A percentile compares a stretch with the other conserved stretches of the same genome.
Evolutionary conservation across 2,329 filamentous ascomycete genomes (phyloP).

Genomic region (Ilyonectria robusta): DNA sequence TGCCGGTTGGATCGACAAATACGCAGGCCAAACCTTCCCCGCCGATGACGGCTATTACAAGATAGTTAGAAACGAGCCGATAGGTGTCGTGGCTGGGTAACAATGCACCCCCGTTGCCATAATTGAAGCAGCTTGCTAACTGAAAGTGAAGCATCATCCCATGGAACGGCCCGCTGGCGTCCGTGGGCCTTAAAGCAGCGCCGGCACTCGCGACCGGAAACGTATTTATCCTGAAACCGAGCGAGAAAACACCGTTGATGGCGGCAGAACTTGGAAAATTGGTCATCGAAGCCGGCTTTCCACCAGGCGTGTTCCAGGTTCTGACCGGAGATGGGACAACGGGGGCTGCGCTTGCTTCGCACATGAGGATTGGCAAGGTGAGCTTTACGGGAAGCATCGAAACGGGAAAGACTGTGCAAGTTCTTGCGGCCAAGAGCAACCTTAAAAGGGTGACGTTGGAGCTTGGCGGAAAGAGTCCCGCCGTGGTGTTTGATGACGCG

Average conservation of each 20-base stretch:
- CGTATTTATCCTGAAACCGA: conserved; percentile 65
- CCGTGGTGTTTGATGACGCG: conserved; percentile 75
- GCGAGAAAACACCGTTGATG: conserved; percentile 66
- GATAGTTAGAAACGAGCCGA: conserved; percentile 54
- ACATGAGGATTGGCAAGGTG: conserved; percentile 79
- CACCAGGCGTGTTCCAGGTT: conserved; percentile 80
- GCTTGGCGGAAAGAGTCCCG: conserved; percentile 75
- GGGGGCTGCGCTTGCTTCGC: conserved; percentile 75
- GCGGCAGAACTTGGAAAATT: conserved; percentile 65
- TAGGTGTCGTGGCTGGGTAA: conserved; percentile 46
- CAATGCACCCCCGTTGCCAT: neutral
- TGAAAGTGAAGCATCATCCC: conserved; percentile 59
- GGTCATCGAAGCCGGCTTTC: conserved; percentile 80
- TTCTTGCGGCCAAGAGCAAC: conserved; percentile 73
- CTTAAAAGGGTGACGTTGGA: conserved; percentile 76
- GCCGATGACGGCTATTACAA: conserved; percentile 62
- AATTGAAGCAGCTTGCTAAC: neutral
- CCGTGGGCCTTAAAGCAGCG: conserved; percentile 61
- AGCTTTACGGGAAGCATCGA: conserved; percentile 81
- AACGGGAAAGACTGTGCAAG: conserved; percentile 80
- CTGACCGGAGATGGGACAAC: conserved; percentile 78
- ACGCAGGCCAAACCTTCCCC: conserved; percentile 55
- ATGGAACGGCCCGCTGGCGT: conserved; percentile 66
- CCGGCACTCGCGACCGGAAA: conserved; percentile 64
- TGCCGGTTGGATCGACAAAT: conserved; percentile 57